Evolutionary conservation across 257 asterid species (phyloP).

Genomic region (Eustoma russellianum): DNA sequence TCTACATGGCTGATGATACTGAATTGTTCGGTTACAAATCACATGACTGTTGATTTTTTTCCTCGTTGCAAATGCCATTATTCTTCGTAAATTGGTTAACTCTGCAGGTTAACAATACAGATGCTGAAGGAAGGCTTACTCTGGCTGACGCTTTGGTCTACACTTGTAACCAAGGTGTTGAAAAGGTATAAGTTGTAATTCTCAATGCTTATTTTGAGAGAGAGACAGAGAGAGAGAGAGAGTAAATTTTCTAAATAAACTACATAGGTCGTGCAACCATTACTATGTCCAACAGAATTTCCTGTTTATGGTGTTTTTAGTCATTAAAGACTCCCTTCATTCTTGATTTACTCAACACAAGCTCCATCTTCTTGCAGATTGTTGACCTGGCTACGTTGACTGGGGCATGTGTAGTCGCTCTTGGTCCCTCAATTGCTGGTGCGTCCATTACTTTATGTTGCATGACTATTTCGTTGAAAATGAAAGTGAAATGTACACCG

Average conservation of each 20-base stretch:
- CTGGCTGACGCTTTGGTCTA: slow-evolving; percentile 96
- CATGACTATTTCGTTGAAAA: background rate
- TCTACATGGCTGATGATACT: background rate
- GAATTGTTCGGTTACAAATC: too few relatives aligned
- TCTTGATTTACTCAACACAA: slow-evolving; percentile 8
- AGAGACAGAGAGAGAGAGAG: background rate
- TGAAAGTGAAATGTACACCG: background rate
- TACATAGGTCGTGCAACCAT: background rate
- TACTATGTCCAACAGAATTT: too few relatives aligned
- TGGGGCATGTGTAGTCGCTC: slow-evolving; percentile 86
- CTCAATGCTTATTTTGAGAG: background rate
- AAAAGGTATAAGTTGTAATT: slow-evolving; percentile 49
- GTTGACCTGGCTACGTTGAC: slow-evolving; percentile 91
- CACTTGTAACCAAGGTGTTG: slow-evolving; percentile 95
- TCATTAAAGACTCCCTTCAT: background rate
- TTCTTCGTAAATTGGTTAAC: too few relatives aligned
- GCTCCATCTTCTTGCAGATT: slow-evolving; percentile 36
- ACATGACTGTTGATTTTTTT: too few relatives aligned
- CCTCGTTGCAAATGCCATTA: too few relatives aligned
- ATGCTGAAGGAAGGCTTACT: slow-evolving; percentile 98
- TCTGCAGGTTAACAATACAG: slow-evolving; percentile 83
- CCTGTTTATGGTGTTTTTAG: background rate
- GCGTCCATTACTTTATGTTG: slow-evolving; percentile 4
- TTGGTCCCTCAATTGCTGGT: slow-evolving; percentile 96
- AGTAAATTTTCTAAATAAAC: background rate